Evolutionary conservation across 1,139 yeast species (phyloP).

Genomic region (Sugiyamaella castrensis): DNA sequence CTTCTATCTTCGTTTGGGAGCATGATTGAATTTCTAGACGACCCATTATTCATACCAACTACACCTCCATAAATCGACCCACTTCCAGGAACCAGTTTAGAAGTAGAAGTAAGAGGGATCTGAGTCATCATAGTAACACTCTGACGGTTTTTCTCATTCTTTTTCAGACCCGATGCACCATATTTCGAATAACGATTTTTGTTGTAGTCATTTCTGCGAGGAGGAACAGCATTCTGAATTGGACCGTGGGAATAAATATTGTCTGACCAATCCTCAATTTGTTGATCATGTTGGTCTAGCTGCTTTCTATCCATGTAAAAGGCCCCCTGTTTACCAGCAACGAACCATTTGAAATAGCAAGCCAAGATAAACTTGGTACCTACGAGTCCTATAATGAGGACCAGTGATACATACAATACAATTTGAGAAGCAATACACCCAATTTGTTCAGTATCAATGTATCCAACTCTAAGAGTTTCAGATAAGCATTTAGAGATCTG

Average conservation of each 20-base stretch:
- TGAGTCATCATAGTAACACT: conserved; percentile 40
- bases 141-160: conserved; percentile 25
- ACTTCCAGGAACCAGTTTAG: conserved; percentile 38
- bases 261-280: conserved; percentile 78
- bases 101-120: conserved; percentile 35
- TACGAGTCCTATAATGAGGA: conserved; percentile 80
- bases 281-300: conserved; percentile 52
- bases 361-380: conserved; percentile 76
- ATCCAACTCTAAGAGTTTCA: conserved; percentile 88
- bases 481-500: conserved; percentile 75
- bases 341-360: conserved; percentile 81
- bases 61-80: conserved; percentile 30
- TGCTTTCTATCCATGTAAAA: conserved; percentile 54
- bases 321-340: conserved; percentile 80
- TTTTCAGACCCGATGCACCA: conserved; percentile 13
- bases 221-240: conserved; percentile 38
- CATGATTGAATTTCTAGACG: conserved; percentile 30
- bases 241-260: conserved; percentile 53
- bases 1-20: conserved; percentile 21
- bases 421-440: conserved; percentile 94
- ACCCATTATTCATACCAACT: conserved; percentile 16
- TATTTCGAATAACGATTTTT: conserved; percentile 27
- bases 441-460: conserved; percentile 80
- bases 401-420: conserved; percentile 74
- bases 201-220: conserved; percentile 21